Base-by-base conservation (phyloP, 768 basidiomycete genomes). In the Sporobolomyces phaffii region DNA sequence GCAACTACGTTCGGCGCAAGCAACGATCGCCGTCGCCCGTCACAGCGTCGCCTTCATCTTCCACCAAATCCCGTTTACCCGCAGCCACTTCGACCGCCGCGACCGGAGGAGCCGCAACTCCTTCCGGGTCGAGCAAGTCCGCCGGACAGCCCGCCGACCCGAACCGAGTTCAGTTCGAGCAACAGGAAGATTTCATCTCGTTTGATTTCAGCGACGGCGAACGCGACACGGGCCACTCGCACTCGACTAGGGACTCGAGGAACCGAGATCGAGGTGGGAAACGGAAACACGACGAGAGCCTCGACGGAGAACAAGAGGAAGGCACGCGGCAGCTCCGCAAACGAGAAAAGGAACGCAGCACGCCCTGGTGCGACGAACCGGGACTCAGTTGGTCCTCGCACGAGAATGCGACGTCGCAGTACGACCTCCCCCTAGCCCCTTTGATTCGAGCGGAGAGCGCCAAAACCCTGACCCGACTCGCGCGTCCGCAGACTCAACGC, bases 401-500 rank as follows among this genome's bases (percentile, higher is more conserved):
- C 60, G 50, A 58, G 7, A 52, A 45, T 7, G 59, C 65, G 3
- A 59, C 61, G 33, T 47, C 59, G 11, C 60, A 62, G 70, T 70
- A 44, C 33, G 5, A 11, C 15, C 22, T 17, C 18, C 51, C 5
- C 45, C 26, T 9, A 29, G 10, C 9, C 8, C 31, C 45, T 36
- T 50, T 24, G 29, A 15, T 18, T 31, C 9, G 24, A 18, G 18
- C 8, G 48, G 13, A 49, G n/a, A n/a, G n/a, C n/a, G n/a, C n/a
- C n/a, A n/a, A n/a, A n/a, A n/a, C n/a, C n/a, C n/a, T n/a, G n/a
- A n/a, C n/a, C n/a, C n/a, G n/a, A n/a, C n/a, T n/a, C n/a, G n/a
- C n/a, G n/a, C n/a, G n/a, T n/a, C n/a, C 18, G 73, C 45, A 93
- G 94, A 83, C 77, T 98, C 61, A 89, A 96, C 74, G 79, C 80